These are phyloP conservation scores for Pichia sp. DNA, from an alignment of 1,139 yeast species.

Conservation along the genomic window DNA sequence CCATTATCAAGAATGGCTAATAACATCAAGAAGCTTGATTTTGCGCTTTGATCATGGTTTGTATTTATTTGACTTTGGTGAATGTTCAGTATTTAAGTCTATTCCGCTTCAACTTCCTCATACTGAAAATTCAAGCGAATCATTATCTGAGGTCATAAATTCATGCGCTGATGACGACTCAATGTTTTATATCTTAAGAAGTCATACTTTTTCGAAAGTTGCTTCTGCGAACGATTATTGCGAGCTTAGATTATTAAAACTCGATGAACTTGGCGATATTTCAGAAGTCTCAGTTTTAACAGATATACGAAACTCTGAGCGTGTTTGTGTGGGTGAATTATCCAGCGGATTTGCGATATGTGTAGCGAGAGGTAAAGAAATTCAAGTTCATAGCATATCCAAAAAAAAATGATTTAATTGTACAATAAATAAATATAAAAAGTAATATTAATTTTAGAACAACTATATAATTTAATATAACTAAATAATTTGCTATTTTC, in stretches of 20 bases:
- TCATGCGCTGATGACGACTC: constrained; percentile 19
- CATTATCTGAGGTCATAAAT: constrained; percentile 12
- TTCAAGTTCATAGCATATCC: constrained; percentile 2
- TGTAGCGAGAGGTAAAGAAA: constrained; percentile 9
- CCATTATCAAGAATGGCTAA: constrained; percentile 17
- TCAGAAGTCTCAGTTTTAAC: constrained; percentile 14
- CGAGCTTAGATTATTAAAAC: constrained; percentile 17
- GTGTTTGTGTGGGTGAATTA: constrained; percentile 21
- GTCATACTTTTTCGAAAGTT: too few species aligned
- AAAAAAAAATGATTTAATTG: background rate
- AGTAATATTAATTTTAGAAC: too few species aligned
- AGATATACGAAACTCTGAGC: constrained; percentile 7
- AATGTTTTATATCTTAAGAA: constrained; percentile 16
- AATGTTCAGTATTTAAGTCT: constrained; percentile 18
- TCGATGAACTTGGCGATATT: constrained; percentile 17
- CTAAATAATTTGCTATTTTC: too few species aligned
- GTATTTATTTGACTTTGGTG: constrained; percentile 19
- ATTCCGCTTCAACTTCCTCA: constrained; percentile 10
- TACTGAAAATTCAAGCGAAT: background rate
- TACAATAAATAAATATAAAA: background rate
- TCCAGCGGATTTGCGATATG: constrained; percentile 14
- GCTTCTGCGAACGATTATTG: background rate
- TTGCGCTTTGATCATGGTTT: constrained; percentile 19
- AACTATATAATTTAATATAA: too few species aligned
- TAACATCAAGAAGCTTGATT: constrained; percentile 21